These are phyloP conservation scores for Magnusiomyces fungicola DNA, from an alignment of 1,139 yeast species.

Conservation along the genomic window DNA sequence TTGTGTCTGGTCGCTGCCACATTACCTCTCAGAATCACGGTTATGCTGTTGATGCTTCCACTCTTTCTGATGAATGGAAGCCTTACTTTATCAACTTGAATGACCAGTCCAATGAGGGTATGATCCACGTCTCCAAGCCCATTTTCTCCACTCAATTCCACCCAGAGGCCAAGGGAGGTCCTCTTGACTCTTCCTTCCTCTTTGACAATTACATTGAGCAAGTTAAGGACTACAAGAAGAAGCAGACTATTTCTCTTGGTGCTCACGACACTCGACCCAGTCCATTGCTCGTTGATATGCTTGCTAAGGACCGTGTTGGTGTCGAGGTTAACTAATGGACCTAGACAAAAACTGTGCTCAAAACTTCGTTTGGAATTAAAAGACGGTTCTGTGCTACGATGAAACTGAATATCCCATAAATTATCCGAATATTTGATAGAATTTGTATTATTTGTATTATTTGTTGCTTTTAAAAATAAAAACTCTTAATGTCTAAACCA, in stretches of 20 bases:
- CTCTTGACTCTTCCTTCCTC: slow-evolving; percentile 80
- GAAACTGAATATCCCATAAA: too few species aligned
- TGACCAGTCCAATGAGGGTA: slow-evolving; percentile 95
- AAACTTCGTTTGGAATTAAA: too few species aligned
- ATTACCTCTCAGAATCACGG: slow-evolving; percentile 98
- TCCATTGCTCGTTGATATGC: slow-evolving; percentile 63
- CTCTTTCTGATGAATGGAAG: slow-evolving; percentile 70
- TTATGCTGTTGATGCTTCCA: slow-evolving; percentile 82
- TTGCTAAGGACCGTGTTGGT: slow-evolving; percentile 79
- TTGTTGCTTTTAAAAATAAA: too few species aligned
- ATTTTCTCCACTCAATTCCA: slow-evolving; percentile 96
- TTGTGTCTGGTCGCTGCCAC: slow-evolving; percentile 86
- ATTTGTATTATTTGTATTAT: too few species aligned
- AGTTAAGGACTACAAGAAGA: slow-evolving; percentile 51
- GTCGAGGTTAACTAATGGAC: slow-evolving; percentile 35
- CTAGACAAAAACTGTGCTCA: too few species aligned
- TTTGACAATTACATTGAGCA: slow-evolving; percentile 82
- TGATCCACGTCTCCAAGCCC: slow-evolving; percentile 80
- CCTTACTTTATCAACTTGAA: slow-evolving; percentile 88
- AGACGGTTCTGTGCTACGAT: too few species aligned
- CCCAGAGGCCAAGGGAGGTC: slow-evolving; percentile 99
- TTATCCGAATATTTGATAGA: too few species aligned
- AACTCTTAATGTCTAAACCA: too few species aligned
- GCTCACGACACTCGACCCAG: slow-evolving; percentile 43
- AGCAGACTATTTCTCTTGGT: slow-evolving; percentile 23